A percentile compares a stretch with the other conserved stretches of the same genome.
Evolutionary conservation across 2,329 filamentous ascomycete genomes (phyloP).

Genomic region (Cladophialophora yegresii): DNA sequence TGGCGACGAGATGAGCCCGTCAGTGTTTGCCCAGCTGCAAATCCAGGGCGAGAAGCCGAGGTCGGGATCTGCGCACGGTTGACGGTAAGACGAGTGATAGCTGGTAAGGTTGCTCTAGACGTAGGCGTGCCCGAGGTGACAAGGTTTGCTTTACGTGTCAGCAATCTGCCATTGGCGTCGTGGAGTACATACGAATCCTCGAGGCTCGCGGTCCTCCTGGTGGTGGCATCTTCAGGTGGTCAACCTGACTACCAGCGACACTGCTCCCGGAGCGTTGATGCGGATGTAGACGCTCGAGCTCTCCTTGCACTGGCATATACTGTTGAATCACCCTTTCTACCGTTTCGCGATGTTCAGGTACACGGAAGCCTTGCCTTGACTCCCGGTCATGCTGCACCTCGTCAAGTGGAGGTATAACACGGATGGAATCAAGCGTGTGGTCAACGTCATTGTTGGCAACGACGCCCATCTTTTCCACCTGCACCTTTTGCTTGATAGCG

Average conservation of each 20-base stretch:
- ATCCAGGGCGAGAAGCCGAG: conserved; percentile 9
- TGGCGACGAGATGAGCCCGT: conserved; percentile 18
- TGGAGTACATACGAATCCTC: conserved; percentile 17
- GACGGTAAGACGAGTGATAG: conserved; percentile 6
- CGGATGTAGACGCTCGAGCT: conserved; percentile 44
- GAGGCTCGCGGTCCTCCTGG: conserved; percentile 1
- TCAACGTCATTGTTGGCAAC: conserved; percentile 58
- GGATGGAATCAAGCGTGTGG: conserved; percentile 47
- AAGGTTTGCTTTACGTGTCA: conserved; percentile 18
- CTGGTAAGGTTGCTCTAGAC: conserved; percentile 17
- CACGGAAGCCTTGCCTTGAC: not conserved
- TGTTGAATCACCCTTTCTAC: conserved; percentile 34
- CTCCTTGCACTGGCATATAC: conserved; percentile 34
- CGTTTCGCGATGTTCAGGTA: conserved; percentile 8
- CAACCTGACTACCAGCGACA: conserved; percentile 10
- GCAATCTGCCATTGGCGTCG: not conserved
- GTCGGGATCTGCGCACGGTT: conserved; percentile 24
- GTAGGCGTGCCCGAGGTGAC: conserved; percentile 18
- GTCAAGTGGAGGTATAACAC: conserved; percentile 29
- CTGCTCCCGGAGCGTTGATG: conserved; percentile 39
- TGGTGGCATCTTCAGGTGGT: conserved; percentile 18
- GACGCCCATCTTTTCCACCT: conserved; percentile 56
- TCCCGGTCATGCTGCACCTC: conserved; percentile 35
- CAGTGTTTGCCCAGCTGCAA: conserved; percentile 1
- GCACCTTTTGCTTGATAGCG: conserved; percentile 57